Evolutionary conservation across 768 basidiomycete species (phyloP).

Genomic region (Boletus pseudo-olivaceus): DNA sequence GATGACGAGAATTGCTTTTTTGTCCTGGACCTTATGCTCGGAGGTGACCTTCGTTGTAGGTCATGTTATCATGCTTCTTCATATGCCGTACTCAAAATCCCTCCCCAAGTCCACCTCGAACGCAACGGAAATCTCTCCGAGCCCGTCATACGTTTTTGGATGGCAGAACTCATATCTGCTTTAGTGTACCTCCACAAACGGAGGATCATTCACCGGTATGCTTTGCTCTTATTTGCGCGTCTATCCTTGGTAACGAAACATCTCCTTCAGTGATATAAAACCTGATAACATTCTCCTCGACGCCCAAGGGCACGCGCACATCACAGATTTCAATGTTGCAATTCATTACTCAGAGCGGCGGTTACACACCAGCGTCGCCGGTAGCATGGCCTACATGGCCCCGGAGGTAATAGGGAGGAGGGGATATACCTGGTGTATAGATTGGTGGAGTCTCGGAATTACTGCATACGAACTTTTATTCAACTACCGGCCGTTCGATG

Average conservation of each 20-base stretch:
- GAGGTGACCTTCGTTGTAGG: conserved; percentile 90
- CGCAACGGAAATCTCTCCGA: conserved; percentile 65
- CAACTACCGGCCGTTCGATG: conserved; percentile 82
- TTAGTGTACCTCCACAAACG: conserved; percentile 88
- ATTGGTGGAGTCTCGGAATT: conserved; percentile 96
- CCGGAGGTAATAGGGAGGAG: conserved; percentile 90
- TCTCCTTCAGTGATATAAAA: conserved; percentile 74
- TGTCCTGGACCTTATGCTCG: conserved; percentile 94
- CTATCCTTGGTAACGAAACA: conserved; percentile 7
- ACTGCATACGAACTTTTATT: conserved; percentile 89
- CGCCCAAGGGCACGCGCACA: conserved; percentile 88
- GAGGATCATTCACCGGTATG: conserved; percentile 91
- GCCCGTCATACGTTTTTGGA: conserved; percentile 78
- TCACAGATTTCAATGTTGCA: conserved; percentile 99
- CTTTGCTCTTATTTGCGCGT: conserved; percentile 5
- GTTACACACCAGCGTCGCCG: conserved; percentile 88
- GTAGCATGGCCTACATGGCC: conserved; percentile 99
- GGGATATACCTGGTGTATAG: conserved; percentile 90
- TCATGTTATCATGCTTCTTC: conserved; percentile 6
- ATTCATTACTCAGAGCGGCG: conserved; percentile 93
- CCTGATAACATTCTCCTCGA: conserved; percentile 97
- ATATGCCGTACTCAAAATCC: neutral
- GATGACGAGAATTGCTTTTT: conserved; percentile 98
- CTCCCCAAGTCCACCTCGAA: conserved; percentile 73
- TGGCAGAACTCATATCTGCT: conserved; percentile 81